These are phyloP conservation scores for Naganishia antarctica DNA, from an alignment of 768 basidiomycete genomes.

Conservation along the genomic window DNA sequence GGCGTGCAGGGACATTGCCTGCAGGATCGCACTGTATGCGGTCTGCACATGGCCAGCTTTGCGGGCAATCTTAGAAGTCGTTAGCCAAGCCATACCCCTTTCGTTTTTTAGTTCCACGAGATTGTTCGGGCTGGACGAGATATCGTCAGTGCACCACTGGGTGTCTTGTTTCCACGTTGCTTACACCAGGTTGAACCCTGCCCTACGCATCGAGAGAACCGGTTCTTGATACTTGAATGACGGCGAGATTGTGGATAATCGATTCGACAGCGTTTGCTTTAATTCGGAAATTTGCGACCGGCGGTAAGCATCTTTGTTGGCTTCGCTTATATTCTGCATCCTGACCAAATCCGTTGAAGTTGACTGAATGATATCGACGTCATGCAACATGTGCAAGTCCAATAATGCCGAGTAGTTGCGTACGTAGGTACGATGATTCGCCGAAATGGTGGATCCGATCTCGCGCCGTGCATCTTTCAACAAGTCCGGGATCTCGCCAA, in stretches of 20 bases:
- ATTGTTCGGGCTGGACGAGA: slow-evolving; percentile 47
- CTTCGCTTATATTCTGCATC: slow-evolving; percentile 17
- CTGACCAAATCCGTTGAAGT: slow-evolving; percentile 2
- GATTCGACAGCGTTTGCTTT: slow-evolving; percentile 57
- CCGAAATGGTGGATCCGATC: slow-evolving; percentile 73
- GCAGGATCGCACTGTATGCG: slow-evolving; percentile 89
- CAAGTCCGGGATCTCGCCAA: slow-evolving; percentile 54
- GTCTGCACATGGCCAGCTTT: slow-evolving; percentile 95
- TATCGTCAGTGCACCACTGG: not conserved
- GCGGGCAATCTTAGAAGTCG: slow-evolving; percentile 89
- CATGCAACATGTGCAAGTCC: slow-evolving; percentile 77
- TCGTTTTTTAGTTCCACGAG: slow-evolving; percentile 51
- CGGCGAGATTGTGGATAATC: slow-evolving; percentile 73
- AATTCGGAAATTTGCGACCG: slow-evolving; percentile 49
- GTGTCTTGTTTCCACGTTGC: too few species aligned
- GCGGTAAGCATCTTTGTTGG: slow-evolving; percentile 21
- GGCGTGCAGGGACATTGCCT: slow-evolving; percentile 69
- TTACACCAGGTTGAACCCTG: slow-evolving; percentile 64
- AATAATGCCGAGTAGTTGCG: slow-evolving; percentile 81
- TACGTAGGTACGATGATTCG: slow-evolving; percentile 74
- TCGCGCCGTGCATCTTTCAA: slow-evolving; percentile 57
- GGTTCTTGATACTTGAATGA: slow-evolving; percentile 84
- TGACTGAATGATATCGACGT: slow-evolving; percentile 60
- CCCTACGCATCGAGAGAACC: slow-evolving; percentile 79
- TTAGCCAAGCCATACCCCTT: slow-evolving; percentile 81